Evolutionary conservation across 805 yeast species (phyloP).

Genomic region (Hanseniaspora mollemarum): DNA sequence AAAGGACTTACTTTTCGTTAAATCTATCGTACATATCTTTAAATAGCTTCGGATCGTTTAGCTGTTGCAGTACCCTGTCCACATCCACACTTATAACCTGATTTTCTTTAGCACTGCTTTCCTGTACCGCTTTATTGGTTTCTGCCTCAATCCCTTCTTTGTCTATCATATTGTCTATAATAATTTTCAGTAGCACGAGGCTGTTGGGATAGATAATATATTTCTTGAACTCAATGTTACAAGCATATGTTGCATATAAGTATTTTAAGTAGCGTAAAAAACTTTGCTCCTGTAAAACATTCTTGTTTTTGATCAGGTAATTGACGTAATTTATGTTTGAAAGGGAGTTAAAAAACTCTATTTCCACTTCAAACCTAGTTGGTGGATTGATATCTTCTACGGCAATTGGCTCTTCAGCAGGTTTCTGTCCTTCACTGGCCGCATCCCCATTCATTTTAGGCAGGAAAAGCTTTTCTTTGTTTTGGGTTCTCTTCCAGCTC

Average conservation of each 20-base stretch:
- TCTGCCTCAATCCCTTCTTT: neutral
- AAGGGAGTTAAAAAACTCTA: slow-evolving; percentile 76
- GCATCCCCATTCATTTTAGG: neutral
- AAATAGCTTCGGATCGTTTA: slow-evolving; percentile 35
- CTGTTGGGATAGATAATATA: slow-evolving; percentile 65
- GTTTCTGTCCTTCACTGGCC: neutral
- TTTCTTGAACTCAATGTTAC: slow-evolving; percentile 42
- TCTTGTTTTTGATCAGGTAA: slow-evolving; percentile 73
- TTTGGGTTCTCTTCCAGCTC: no score
- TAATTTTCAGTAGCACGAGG: slow-evolving; percentile 60
- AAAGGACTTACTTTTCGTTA: slow-evolving; percentile 27
- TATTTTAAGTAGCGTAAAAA: slow-evolving; percentile 70
- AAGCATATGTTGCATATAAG: slow-evolving; percentile 61
- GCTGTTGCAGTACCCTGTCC: slow-evolving; percentile 14
- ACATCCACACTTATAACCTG: neutral
- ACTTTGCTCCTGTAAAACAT: slow-evolving; percentile 50
- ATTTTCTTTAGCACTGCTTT: neutral
- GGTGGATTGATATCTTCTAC: slow-evolving; percentile 32
- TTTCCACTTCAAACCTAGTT: slow-evolving; percentile 34
- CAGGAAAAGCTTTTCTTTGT: neutral
- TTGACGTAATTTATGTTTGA: slow-evolving; percentile 82
- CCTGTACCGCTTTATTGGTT: neutral
- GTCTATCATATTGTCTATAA: slow-evolving; percentile 26
- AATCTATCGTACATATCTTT: slow-evolving; percentile 69
- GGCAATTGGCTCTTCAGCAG: slow-evolving; percentile 1